phyloP scores from a whole-genome alignment of 2,329 filamentous ascomycete species.

The Trichophyton simii region DNA sequence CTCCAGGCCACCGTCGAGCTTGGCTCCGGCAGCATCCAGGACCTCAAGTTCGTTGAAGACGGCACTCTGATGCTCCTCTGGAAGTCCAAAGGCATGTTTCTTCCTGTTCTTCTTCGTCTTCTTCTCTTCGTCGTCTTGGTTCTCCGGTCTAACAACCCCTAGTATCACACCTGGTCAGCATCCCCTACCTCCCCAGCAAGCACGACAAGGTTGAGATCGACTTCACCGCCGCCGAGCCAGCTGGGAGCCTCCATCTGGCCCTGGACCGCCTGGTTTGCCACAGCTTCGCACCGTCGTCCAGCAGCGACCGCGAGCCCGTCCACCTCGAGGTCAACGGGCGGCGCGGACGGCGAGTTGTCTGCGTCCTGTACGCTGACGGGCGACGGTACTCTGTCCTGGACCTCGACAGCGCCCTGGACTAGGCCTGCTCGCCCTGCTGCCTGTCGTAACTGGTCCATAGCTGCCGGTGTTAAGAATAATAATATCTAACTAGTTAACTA shows the following conservation, averaged over 20 bases:
- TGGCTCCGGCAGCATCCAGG: conserved; percentile 32
- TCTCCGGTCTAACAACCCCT: neutral
- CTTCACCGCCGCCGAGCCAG: conserved; percentile 14
- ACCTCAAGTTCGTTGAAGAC: conserved; percentile 58
- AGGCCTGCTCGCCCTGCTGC: neutral
- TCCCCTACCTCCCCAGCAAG: conserved; percentile 19
- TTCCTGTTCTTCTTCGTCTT: neutral
- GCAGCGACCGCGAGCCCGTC: conserved; percentile 36
- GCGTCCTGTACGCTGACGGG: conserved; percentile 43
- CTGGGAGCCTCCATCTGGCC: neutral
- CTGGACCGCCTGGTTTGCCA: conserved; percentile 30
- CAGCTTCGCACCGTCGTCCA: conserved; percentile 28
- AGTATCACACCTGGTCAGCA: conserved; percentile 23
- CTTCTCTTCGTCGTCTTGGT: neutral
- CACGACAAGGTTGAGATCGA: conserved; percentile 11
- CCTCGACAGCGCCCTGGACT: conserved; percentile 33
- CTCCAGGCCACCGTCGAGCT: conserved; percentile 24
- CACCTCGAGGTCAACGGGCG: conserved; percentile 45
- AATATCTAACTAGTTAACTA: too few species aligned
- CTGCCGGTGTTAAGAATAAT: too few species aligned
- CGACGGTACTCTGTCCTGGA: conserved; percentile 46
- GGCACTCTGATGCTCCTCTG: conserved; percentile 49
- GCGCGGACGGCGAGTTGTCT: conserved; percentile 40
- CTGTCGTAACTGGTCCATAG: too few species aligned
- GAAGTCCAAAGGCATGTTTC: conserved; percentile 21